Conservation (phyloP, 805 yeast genomes). For the Wickerhamomyces rabaulensis region DNA sequence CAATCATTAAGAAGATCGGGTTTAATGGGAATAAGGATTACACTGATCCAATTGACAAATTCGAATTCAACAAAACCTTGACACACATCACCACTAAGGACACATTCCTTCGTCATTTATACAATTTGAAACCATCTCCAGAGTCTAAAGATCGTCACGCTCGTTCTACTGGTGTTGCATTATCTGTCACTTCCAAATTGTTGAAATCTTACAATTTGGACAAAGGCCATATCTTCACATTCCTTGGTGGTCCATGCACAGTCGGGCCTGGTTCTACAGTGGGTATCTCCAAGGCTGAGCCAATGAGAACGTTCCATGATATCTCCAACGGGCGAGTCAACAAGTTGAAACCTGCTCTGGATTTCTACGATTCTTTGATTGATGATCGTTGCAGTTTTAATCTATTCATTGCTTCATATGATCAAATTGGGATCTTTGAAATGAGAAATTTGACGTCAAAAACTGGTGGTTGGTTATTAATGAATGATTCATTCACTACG, state of each 20-base stretch:
- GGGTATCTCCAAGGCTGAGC: slow-evolving; percentile 80
- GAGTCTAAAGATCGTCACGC: slow-evolving; percentile 46
- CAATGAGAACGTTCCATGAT: slow-evolving; percentile 92
- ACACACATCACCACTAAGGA: not conserved
- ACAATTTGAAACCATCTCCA: not conserved
- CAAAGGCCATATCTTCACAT: slow-evolving; percentile 81
- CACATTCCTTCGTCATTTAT: not conserved
- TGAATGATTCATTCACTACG: slow-evolving; percentile 87
- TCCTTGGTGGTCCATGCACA: slow-evolving; percentile 93
- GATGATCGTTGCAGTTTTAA: slow-evolving; percentile 28
- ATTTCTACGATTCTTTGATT: slow-evolving; percentile 51
- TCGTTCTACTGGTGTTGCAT: slow-evolving; percentile 87
- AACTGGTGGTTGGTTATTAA: slow-evolving; percentile 82
- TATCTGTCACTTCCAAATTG: slow-evolving; percentile 72
- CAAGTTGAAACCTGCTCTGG: slow-evolving; percentile 72
- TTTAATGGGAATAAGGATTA: not conserved
- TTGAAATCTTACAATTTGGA: slow-evolving; percentile 75
- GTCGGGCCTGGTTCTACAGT: slow-evolving; percentile 90
- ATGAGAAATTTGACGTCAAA: slow-evolving; percentile 76
- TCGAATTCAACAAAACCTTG: not conserved
- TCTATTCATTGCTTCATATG: slow-evolving; percentile 79
- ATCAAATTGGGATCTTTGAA: slow-evolving; percentile 89
- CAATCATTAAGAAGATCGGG: slow-evolving; percentile 37
- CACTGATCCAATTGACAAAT: not conserved
- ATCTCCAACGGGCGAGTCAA: slow-evolving; percentile 80